Evolutionary conservation across 148 eudicot species (phyloP), one percentile per base, ranked within the genome.

Genomic region (Limonium bicolor): DNA sequence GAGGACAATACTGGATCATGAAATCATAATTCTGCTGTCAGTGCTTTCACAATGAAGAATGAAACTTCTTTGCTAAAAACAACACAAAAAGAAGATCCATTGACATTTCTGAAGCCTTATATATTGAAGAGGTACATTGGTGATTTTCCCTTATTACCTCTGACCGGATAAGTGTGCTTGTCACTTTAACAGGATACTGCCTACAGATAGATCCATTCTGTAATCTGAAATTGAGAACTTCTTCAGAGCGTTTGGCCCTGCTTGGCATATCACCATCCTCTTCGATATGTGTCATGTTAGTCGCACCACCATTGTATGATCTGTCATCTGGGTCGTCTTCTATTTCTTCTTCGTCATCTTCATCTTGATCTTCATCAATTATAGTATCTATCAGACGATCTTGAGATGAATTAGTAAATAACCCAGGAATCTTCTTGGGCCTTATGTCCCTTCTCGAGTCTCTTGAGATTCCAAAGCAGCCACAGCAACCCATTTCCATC

Each of bases 401-500:
- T 57, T 57, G 72, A n/a, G 95, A 78, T 13, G 41, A 16, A 15
- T 66, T 56, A 50, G 66, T 65, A 18, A 51, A 60, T 37, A 54
- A 50, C 24, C 53, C 58, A 49, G 37, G 31, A 2, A 43, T 17
- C 16, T 14, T 41, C 25, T 23, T 41, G 41, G 66, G 74, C 68
- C 69, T 66, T 20, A 54, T 27, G 19, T 19, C 46, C 54, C 52
- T 61, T 60, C 69, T 71, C 0, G 62, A 44, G 60, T 76, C 76
- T 56, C 69, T 65, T 6, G 80, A 64, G 54, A 92, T 71, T 46
- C 99, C 95, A 53, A 92, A 92, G 66, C 99, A 92, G 45, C 95
- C 78, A 61, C 93, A 92, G 51, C 95, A 92, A 7, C 88, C 95
- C 88, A 85, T 90, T 58, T 76, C 78, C 54, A 72, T 59, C 31